phyloP scores from a whole-genome alignment of 768 basidiomycete genomes.

The Sporobolomyces roseus region DNA sequence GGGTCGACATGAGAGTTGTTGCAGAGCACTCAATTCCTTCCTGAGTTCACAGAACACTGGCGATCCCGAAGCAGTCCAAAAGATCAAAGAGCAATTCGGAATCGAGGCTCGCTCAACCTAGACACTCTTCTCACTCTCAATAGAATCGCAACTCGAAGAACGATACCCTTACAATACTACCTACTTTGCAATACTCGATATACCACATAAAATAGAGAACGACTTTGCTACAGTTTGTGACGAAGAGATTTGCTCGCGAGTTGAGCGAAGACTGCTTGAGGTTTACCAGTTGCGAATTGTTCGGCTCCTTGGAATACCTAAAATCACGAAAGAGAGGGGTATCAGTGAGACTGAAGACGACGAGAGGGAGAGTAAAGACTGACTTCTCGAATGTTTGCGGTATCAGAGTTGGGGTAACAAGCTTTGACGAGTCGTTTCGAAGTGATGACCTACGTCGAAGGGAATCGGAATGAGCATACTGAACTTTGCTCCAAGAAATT shows the following conservation, averaged over 20 bases:
- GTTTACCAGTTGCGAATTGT: constrained; percentile 62
- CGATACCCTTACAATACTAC: not conserved
- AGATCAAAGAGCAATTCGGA: constrained; percentile 55
- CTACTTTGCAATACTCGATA: too few relatives aligned
- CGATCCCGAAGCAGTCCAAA: constrained; percentile 57
- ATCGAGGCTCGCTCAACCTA: constrained; percentile 16
- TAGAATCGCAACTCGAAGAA: constrained; percentile 3
- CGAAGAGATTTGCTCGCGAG: constrained; percentile 27
- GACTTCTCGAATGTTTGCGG: constrained; percentile 31
- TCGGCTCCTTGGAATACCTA: constrained; percentile 51
- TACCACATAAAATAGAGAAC: too few relatives aligned
- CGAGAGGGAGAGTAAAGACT: not conserved
- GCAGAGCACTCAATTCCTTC: not conserved
- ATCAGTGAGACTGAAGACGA: not conserved
- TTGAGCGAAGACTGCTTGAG: constrained; percentile 55
- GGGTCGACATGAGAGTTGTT: too few relatives aligned
- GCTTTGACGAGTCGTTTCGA: constrained; percentile 29
- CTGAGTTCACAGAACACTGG: constrained; percentile 61
- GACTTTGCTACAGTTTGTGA: constrained; percentile 28
- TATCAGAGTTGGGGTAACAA: constrained; percentile 23
- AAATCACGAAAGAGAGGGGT: not conserved
- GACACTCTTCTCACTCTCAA: not conserved
- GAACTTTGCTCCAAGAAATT: too few relatives aligned
- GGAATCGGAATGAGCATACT: too few relatives aligned
- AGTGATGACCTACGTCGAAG: constrained; percentile 11